phyloP scores from a whole-genome alignment of 768 basidiomycete species.

The Boletus rex-veris region DNA sequence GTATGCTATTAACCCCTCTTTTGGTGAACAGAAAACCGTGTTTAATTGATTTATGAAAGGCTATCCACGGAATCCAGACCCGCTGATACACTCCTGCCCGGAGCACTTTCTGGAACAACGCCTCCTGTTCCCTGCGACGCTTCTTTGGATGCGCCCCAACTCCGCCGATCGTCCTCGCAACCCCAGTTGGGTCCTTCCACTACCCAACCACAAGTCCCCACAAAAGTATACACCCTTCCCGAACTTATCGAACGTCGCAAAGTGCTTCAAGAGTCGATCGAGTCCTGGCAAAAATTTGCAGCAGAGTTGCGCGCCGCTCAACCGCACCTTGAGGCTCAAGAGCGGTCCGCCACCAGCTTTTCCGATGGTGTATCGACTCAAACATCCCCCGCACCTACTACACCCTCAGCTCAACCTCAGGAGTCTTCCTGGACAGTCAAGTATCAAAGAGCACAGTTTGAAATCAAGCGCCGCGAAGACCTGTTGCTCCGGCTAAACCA shows the following conservation, averaged over 20 bases:
- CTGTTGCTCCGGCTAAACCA: constrained; percentile 26
- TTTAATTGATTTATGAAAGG: constrained; percentile 15
- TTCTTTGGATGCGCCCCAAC: constrained; percentile 16
- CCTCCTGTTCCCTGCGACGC: background rate
- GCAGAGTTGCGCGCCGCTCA: constrained; percentile 17
- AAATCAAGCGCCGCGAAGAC: constrained; percentile 31
- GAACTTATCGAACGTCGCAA: constrained; percentile 26
- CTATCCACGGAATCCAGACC: background rate
- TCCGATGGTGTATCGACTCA: background rate
- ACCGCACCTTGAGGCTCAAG: constrained; percentile 11
- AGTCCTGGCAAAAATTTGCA: constrained; percentile 19
- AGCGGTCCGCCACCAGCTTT: background rate
- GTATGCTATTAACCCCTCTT: constrained; percentile 9
- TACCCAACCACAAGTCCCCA: constrained; percentile 11
- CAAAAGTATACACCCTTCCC: constrained; percentile 22
- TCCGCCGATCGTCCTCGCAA: constrained; percentile 30
- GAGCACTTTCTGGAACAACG: constrained; percentile 3
- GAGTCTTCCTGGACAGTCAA: constrained; percentile 21
- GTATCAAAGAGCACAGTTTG: constrained; percentile 24
- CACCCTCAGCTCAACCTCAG: constrained; percentile 7
- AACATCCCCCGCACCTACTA: background rate
- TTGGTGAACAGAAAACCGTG: constrained; percentile 2
- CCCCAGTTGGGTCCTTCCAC: constrained; percentile 22
- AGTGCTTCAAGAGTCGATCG: constrained; percentile 27
- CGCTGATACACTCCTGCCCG: background rate